phyloP scores from a whole-genome alignment of 1,139 yeast species.

The Nakaseomyces delphensis region DNA sequence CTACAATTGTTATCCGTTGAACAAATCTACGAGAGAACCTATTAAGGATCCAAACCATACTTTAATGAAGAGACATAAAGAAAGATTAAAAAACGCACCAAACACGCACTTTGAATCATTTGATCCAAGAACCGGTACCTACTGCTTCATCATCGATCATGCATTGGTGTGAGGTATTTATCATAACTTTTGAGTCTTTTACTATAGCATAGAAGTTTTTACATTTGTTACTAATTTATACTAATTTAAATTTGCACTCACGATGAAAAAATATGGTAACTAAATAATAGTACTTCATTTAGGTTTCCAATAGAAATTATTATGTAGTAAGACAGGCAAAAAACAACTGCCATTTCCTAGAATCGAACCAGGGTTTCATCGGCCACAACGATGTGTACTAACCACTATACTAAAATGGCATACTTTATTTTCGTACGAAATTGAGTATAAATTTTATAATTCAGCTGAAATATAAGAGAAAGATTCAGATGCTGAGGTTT shows the following conservation, averaged over 20 bases:
- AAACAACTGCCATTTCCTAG: constrained; percentile 19
- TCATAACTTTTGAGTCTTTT: background rate
- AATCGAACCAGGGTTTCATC: constrained; percentile 24
- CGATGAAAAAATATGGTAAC: background rate
- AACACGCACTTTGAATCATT: constrained; percentile 63
- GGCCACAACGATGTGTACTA: constrained; percentile 37
- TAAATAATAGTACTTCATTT: no score
- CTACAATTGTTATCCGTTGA: constrained; percentile 69
- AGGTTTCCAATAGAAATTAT: background rate
- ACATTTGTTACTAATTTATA: background rate
- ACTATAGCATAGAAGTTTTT: background rate
- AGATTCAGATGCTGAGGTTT: no score
- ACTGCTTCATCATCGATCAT: constrained; percentile 14
- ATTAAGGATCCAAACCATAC: constrained; percentile 74
- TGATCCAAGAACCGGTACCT: constrained; percentile 61
- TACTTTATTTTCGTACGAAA: background rate
- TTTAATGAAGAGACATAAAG: constrained; percentile 58
- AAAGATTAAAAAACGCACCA: constrained; percentile 51
- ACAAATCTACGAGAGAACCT: constrained; percentile 64
- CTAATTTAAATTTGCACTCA: background rate
- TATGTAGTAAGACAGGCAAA: constrained; percentile 11
- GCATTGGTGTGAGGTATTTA: constrained; percentile 7
- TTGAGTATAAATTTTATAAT: no score
- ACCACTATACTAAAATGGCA: constrained; percentile 36
- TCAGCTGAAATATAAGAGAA: no score